Evolutionary conservation across 2,329 filamentous ascomycete species (phyloP), one percentile per base, ranked within the genome.

Genomic region (Ascochyta clinopodiicola): DNA sequence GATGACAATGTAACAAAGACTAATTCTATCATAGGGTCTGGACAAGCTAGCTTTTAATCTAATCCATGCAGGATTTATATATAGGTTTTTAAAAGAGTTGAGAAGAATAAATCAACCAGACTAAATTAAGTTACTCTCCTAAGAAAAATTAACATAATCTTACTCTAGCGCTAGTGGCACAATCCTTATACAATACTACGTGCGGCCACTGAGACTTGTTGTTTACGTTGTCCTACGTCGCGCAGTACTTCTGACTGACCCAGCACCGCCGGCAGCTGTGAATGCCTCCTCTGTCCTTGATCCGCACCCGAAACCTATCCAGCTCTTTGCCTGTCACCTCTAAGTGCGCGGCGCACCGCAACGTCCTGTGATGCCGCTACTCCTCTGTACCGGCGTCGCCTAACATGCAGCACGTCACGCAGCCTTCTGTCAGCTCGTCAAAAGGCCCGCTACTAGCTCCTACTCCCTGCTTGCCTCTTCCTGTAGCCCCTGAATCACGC

Each of bases 401-500:
- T 24, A 24, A 24, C 22, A 24, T 24, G 22, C 22, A 24, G 22
- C 22, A 24, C 22, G 22, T 24, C 22, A 24, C 37, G 17, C 34
- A 44, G 12, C 40, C 52, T 7, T 37, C 37, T n/a, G 21, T 15
- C 29, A 44, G 25, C 35, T 32, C 31, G 8, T 19, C 13, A 13
- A 38, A n/a, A 29, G 10, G 39, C 31, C 36, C 39, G 44, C 34
- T 24, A 24, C 6, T 24, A 24, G 1, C 22, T 24, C 22, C 22
- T 24, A 24, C 22, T 24, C 22, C 38, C 24, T 15, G n/a, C 22
- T 37, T 21, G n/a, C 35, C 39, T 51, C 34, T 51, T 17, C 25
- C 24, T 59, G 38, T n/a, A 21, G 17, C 3, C 56, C 27, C 12
- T 42, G 7, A 42, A 24, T 51, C 40, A 37, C 40, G n/a, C 13